Base-by-base conservation (phyloP, 441 rosid species). In the Syzygium syzygioides region DNA sequence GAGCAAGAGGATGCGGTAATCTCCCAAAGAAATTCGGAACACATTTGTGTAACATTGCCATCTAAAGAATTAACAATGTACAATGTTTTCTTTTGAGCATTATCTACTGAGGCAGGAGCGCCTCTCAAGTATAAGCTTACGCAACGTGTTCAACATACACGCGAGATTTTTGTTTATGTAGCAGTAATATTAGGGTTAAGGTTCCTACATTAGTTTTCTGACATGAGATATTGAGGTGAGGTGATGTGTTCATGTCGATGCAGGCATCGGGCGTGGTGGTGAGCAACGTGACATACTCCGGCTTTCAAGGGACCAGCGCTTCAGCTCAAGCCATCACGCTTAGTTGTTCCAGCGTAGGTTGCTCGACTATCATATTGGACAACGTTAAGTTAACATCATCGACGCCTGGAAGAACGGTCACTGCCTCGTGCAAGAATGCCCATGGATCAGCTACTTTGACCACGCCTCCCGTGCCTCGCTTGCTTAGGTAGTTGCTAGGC, bases 281-380 rank as follows among this genome's bases (percentile, higher is more conserved):
- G 88, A 93, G 92, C 84, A 83, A 60, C 76, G 87, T 93, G 26
- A 89, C 57, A 20, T 94, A 88, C 68, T 56, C 37, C 2, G 79
- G 52, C 17, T 85, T 93, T 37, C 84, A 32, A 4, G 95, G 96
- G 79, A 91, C 93, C 5, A 87, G 92, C 17, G 86, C 90, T 19
- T 85, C 85, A 50, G 34, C 64, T 18, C n/a, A 90, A 60, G 94
- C 91, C 52, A 92, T 94, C 56, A 85, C 76, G 10, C 50, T 94
- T 28, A 79, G 86, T 18, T 93, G 95, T 90, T 90, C 85, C 20
- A 19, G 26, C 12, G 86, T 56, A 20, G 93, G 89, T 53, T 94
- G 96, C 85, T 76, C 26, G 28, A 90, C 88, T 62, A 86, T 93
- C 19, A n/a, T 9, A n/a, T 84, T 91, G 89, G 90, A 88, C 41